Conservation (phyloP, 1,284 basidiomycete genomes). For the Apiotrichum brassicae region DNA sequence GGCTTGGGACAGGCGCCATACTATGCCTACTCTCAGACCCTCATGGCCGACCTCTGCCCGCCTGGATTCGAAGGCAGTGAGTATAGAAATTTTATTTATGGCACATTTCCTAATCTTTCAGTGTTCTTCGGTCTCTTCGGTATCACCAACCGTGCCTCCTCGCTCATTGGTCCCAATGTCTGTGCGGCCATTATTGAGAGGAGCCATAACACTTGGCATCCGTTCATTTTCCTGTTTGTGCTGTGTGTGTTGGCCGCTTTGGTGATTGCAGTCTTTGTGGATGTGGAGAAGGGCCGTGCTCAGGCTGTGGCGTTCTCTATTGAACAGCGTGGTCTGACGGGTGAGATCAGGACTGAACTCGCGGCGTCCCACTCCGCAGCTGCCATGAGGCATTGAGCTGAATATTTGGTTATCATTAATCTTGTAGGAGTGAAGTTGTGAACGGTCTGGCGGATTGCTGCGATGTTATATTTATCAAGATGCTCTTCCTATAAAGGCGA, state of each 20-base stretch:
- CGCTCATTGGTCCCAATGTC: conserved; percentile 73
- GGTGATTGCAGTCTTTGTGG: conserved; percentile 65
- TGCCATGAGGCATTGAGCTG: too few relatives aligned
- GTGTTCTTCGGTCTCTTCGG: conserved; percentile 77
- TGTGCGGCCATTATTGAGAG: conserved; percentile 64
- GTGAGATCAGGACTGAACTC: conserved; percentile 14
- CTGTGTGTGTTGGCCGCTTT: conserved; percentile 56
- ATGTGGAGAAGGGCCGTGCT: conserved; percentile 59
- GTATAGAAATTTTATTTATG: conserved; percentile 23
- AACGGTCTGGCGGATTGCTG: too few relatives aligned
- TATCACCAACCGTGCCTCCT: conserved; percentile 71
- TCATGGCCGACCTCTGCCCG: conserved; percentile 64
- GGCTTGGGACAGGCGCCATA: conserved; percentile 78
- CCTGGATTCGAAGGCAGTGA: conserved; percentile 68
- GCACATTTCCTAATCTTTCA: neutral
- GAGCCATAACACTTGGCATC: conserved; percentile 53
- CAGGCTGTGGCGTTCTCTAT: conserved; percentile 53
- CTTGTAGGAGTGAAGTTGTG: too few relatives aligned
- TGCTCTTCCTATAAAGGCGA: too few relatives aligned
- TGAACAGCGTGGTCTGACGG: conserved; percentile 15
- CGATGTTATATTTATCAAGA: too few relatives aligned
- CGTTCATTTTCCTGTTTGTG: conserved; percentile 68
- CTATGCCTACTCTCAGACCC: conserved; percentile 56
- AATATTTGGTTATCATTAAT: too few relatives aligned
- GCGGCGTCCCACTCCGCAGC: too few relatives aligned